Evolutionary conservation across 805 yeast genomes (phyloP), one percentile per base, ranked within the genome.

Genomic region (Spathaspora boniae): DNA sequence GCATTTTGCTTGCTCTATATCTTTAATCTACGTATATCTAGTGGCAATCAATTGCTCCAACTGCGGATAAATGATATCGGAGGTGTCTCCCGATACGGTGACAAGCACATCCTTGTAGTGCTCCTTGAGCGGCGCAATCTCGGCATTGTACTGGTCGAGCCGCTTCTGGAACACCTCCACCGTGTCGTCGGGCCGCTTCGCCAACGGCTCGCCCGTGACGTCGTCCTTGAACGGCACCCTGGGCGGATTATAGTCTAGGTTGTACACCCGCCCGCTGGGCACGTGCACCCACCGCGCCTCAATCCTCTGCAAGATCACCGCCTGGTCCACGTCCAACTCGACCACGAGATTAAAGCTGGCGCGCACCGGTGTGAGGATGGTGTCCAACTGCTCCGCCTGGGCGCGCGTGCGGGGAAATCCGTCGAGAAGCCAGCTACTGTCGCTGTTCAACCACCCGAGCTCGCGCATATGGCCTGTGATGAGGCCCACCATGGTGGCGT

Each of bases 231-330:
- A 94, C 0, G 87, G 78, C 2, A 70, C 72, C 49, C 82, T 82
- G 6, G 98, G 98, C 5, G 97, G 96, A 49, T 85, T 88, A 59
- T 87, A 89, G 37, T 86, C 79, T 44, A 85, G 55, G 55, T 86
- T 91, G 57, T 89, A 89, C 2, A 88, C 82, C 44, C 97, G 66
- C 0, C 97, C 97, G 34, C 95, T 84, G 0, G 85, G 78, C 9
- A 71, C 54, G 58, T 89, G 97, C 26, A 88, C 82, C 81, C 86
- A 87, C 46, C 97, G 63, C 42, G 86, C 83, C 48, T 82, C 84
- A 15, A 91, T 86, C 52, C 98, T 70, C 23, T 81, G 81, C 17
- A 88, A 58, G 18, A 89, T 89, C 5, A 83, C 85, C n/a, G 69
- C 68, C 36, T 82, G 82, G n/a, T 95, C 95, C 5, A 91, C 97